Evolutionary conservation across 352 stramenopile genomes (phyloP), one percentile per base, ranked within the genome.

Genomic region (Phytophthora sansomeana): DNA sequence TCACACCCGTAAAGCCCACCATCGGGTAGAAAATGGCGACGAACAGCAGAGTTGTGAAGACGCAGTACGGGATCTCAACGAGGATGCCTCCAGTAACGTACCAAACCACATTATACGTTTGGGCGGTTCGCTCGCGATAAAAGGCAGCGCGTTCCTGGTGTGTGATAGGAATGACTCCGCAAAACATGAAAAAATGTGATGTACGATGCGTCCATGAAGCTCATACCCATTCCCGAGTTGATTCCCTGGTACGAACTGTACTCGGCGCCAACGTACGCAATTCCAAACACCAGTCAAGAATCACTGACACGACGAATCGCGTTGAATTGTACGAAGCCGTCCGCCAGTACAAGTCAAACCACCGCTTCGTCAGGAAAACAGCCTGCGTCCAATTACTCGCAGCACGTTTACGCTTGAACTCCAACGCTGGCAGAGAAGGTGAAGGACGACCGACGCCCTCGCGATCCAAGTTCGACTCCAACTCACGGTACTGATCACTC

Each of bases 11-110:
- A 32, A 89, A 85, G 10, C 67, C 74, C 0, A 78, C 78, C 26
- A 84, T 74, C n/a, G 80, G 80, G 48, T 83, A 91, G 28, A 81
- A 68, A 36, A 89, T 77, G 11, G 44, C 55, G 28, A 78, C 77
- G 51, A 87, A 91, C 3, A 90, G 28, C 33, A 82, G 9, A 0
- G 58, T 82, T 4, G 78, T 61, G n/a, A 79, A 60, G 11, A 93
- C 60, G 32, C 93, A 77, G 63, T 96, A 97, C 10, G 89, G 84
- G 35, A 93, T 63, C 69, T 98, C 91, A 7, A 80, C 76, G 8
- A 98, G 16, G 16, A 77, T 93, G 21, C 81, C 83, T 7, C 87
- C 78, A 5, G 93, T 28, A n/a, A 77, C 76, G 51, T 97, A 92
- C 50, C 85, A 80, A 16, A 74, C 59, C 30, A 78, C 59, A 38